phyloP scores from a whole-genome alignment of 2,329 filamentous ascomycete genomes.

The Phialophora macrospora region DNA sequence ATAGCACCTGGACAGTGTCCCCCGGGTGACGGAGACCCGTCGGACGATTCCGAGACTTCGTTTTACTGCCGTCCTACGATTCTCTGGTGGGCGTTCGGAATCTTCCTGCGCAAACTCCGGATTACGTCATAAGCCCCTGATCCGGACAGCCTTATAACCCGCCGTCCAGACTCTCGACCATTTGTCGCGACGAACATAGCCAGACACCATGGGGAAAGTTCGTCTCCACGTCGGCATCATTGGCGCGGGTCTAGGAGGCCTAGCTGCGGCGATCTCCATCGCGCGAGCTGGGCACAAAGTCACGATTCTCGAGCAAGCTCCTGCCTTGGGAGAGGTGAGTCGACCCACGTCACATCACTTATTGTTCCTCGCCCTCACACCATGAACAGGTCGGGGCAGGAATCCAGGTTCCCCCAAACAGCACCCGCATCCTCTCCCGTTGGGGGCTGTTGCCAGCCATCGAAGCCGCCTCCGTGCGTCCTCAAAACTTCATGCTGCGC shows the following conservation, averaged over 20 bases:
- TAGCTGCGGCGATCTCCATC: constrained; percentile 50
- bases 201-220: constrained; percentile 2
- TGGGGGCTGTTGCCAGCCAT: constrained; percentile 42
- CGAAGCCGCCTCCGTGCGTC: constrained; percentile 41
- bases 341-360: background rate
- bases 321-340: constrained; percentile 45
- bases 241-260: constrained; percentile 52
- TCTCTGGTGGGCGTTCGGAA: background rate
- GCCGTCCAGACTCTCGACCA: background rate
- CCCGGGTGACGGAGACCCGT: background rate
- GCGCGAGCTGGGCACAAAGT: constrained; percentile 48
- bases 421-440: constrained; percentile 41
- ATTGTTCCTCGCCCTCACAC: background rate
- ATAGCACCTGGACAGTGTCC: background rate
- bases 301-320: constrained; percentile 49
- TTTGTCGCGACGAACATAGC: background rate
- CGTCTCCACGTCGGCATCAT: constrained; percentile 42
- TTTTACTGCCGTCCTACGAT: background rate
- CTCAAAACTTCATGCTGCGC: constrained; percentile 42
- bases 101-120: background rate
- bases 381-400: constrained; percentile 42
- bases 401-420: constrained; percentile 46
- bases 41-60: background rate
- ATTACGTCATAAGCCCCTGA: background rate
- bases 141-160: background rate